Evolutionary conservation across 768 basidiomycete genomes (phyloP).

Genomic region (Neoboletus brunneissimus): DNA sequence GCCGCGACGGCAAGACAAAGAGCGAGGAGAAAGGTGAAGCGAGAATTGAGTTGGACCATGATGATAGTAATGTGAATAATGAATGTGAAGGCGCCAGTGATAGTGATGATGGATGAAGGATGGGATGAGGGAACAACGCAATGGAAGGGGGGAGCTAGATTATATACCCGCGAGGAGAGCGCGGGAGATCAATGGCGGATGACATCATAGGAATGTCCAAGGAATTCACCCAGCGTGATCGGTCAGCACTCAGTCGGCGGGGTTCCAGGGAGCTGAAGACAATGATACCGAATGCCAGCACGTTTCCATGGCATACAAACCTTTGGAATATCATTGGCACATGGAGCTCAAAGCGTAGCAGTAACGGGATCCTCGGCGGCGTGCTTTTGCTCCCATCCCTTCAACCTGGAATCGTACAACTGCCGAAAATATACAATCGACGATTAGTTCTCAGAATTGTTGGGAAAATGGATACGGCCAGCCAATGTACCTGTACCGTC

Average conservation of each 20-base stretch:
- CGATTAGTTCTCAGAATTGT: neutral
- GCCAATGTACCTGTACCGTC: neutral
- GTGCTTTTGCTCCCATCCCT: neutral
- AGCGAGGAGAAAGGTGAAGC: slow-evolving; percentile 30
- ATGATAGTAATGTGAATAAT: slow-evolving; percentile 26
- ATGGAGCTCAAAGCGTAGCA: neutral
- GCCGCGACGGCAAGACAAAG: slow-evolving; percentile 25
- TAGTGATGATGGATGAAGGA: slow-evolving; percentile 15
- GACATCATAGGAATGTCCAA: slow-evolving; percentile 16
- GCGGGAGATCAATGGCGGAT: slow-evolving; percentile 12
- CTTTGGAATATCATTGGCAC: slow-evolving; percentile 3
- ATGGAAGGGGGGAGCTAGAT: slow-evolving; percentile 2
- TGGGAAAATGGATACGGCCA: neutral
- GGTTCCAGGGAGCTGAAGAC: neutral
- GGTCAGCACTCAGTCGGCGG: neutral
- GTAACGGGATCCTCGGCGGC: neutral
- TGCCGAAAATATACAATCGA: neutral
- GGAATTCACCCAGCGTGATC: slow-evolving; percentile 2
- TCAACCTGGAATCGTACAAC: neutral
- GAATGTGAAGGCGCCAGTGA: slow-evolving; percentile 21
- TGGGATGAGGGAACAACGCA: neutral
- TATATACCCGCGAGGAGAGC: slow-evolving; percentile 20
- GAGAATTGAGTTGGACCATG: slow-evolving; percentile 30
- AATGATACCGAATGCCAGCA: neutral
- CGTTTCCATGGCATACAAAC: neutral